Base-by-base conservation (phyloP, 208 protist genomes). In the Crithidia mellificae region DNA sequence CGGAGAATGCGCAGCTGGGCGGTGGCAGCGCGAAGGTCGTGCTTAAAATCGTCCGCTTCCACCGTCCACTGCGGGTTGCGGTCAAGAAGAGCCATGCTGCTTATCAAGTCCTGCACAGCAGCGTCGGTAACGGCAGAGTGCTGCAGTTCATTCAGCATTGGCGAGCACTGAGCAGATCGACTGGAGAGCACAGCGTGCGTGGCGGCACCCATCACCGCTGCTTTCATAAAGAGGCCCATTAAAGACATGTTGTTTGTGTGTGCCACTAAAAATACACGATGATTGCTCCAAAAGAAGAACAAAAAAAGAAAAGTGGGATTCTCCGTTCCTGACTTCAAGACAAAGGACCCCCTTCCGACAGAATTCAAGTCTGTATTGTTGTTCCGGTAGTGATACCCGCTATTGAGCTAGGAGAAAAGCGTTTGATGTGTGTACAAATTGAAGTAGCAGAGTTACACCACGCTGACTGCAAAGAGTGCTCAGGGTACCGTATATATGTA, bases 1-100 rank as follows among this genome's bases (percentile, higher is more conserved):
- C 80, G 79, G 5, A 86, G 51, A 30, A 88, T 78, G 30, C 83
- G 78, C 36, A 90, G 50, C 32, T 49, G 55, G 7, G 61, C 41
- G 25, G 68, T 59, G 8, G 39, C 46, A 6, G 61, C 15, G 11
- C 24, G 20, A 19, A 57, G 41, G 30, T 43, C 57, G 11, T 43
- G 4, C n/a, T 32, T 30, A 29, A 76, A 76, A 17, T 68, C 61
- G 15, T 68, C 67, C 19, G 54, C 24, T 25, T 79, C 74, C 0
- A 74, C 36, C 15, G 32, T 56, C 74, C 74, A 79, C 17, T 53
- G 32, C 11, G 46, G 30, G 20, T 5, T 29, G 20, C 36, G 19
- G 24, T 74, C 68, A 9, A 55, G 68, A 5, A 74, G 47, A 19
- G 22, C 25, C 52, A 74, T 74, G 52, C 68, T 67, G 12, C 24